Evolutionary conservation across 306 rosid species (phyloP), one percentile per base, ranked within the genome.

Genomic region (Casuarina cunninghamiana): DNA sequence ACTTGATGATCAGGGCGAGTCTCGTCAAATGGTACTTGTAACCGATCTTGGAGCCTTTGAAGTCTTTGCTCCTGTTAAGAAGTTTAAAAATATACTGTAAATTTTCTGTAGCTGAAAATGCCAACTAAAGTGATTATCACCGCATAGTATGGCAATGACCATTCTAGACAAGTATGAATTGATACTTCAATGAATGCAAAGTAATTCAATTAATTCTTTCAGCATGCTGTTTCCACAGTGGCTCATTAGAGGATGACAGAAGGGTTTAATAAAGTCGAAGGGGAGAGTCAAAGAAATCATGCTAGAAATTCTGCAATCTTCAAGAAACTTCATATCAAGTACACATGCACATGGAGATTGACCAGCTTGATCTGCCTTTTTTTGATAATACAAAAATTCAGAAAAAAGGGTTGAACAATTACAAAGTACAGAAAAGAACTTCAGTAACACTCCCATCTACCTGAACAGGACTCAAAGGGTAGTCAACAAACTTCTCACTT

Each of bases 1-100:
- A 95, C 99, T 83, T 88, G 98, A 88, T 95, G 99, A 78, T 91
- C 94, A 9, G 67, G 86, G 51, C 82, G 71, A 46, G 89, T 88
- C 83, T 89, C 97, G 10, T 93, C 97, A 58, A 86, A 95, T 70
- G 97, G 91, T 44, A 88, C 87, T 71, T 86, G 90, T 77, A 95
- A 5, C 74, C 97, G 85, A 77, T 88, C 94, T 84, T 93, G 99
- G 81, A 95, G 94, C 84, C 89, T 86, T 65, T 83, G 90, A 82
- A 93, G 97, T 80, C 93, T 91, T 82, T 90, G 87, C 65, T 93
- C 94, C 99, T 95, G 82, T 26, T 10, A 58, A 46, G 53, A 69
- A 69, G 80, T 71, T 17, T 21, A 51, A 75, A 69, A 69, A 67
- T 66, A 68, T 10, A 69, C 45, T 75, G 54, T 45, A 58, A 21